Evolutionary conservation across 2,329 filamentous ascomycete species (phyloP).

Genomic region (Hypoxylon sp.): DNA sequence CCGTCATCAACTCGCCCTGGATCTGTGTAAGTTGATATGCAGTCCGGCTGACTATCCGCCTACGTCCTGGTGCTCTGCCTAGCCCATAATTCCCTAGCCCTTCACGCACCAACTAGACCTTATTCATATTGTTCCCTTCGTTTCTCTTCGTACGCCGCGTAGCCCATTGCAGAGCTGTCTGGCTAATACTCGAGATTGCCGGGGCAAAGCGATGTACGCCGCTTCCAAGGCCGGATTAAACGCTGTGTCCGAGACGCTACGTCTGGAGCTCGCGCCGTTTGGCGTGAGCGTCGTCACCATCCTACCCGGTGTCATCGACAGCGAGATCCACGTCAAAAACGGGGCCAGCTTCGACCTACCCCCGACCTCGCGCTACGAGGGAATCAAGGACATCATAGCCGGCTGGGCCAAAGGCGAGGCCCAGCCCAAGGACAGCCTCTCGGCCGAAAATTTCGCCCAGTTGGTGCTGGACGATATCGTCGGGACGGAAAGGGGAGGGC

Average conservation of each 20-base stretch:
- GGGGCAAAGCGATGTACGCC: background rate
- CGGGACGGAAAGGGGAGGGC: background rate
- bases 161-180: background rate
- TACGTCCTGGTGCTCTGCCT: background rate
- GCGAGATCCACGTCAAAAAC: background rate
- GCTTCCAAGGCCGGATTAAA: background rate
- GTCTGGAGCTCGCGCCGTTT: constrained; percentile 9
- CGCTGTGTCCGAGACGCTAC: constrained; percentile 1
- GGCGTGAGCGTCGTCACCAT: constrained; percentile 7
- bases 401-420: constrained; percentile 5
- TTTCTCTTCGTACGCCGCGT: background rate
- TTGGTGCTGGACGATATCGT: constrained; percentile 2
- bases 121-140: background rate
- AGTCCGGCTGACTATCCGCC: background rate
- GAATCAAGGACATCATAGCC: constrained; percentile 7
- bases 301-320: constrained; percentile 1
- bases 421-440: background rate
- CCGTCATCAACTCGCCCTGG: constrained; percentile 6
- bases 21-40: constrained; percentile 9
- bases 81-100: background rate
- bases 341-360: background rate
- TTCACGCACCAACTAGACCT: background rate
- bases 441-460: constrained; percentile 2
- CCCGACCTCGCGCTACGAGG: background rate
- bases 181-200: background rate